Percentiles rank a stretch among this genome's conserved stretches.
Conservation (phyloP, 306 rosid genomes). For the Malus fusca region DNA sequence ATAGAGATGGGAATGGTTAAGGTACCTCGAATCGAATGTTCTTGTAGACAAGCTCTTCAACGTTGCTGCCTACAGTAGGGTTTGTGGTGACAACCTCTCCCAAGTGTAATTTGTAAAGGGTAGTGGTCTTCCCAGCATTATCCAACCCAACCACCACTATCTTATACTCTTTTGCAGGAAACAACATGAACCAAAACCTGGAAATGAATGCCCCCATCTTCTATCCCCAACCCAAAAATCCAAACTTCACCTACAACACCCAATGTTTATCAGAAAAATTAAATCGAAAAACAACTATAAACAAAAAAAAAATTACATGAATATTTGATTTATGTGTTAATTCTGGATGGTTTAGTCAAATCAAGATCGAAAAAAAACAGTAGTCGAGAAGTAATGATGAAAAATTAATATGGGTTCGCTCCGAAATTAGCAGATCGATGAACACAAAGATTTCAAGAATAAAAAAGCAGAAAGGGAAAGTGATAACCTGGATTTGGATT, state of each 20-base stretch:
- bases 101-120: slow-evolving; percentile 89
- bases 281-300: neutral
- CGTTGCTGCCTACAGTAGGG: slow-evolving; percentile 97
- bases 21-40: slow-evolving; percentile 90
- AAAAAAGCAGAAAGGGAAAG: neutral
- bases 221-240: slow-evolving; percentile 22
- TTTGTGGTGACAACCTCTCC: slow-evolving; percentile 98
- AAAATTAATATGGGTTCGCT: slow-evolving; percentile 6
- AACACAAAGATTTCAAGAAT: neutral
- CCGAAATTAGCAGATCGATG: slow-evolving; percentile 24
- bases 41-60: slow-evolving; percentile 93
- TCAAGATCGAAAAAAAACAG: neutral
- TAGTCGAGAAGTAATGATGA: neutral
- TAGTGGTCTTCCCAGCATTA: slow-evolving; percentile 94
- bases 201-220: slow-evolving; percentile 80
- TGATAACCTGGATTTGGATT: slow-evolving; percentile 25
- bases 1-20: neutral
- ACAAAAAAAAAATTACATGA: neutral
- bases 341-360: neutral
- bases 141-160: slow-evolving; percentile 93
- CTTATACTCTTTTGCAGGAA: slow-evolving; percentile 89
- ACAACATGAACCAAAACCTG: slow-evolving; percentile 84
- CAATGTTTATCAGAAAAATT: neutral
- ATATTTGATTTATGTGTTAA: neutral
- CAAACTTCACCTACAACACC: slow-evolving; percentile 2